Conservation (phyloP, 495 filamentous ascomycete species). For the Glarea lozoyensis region DNA sequence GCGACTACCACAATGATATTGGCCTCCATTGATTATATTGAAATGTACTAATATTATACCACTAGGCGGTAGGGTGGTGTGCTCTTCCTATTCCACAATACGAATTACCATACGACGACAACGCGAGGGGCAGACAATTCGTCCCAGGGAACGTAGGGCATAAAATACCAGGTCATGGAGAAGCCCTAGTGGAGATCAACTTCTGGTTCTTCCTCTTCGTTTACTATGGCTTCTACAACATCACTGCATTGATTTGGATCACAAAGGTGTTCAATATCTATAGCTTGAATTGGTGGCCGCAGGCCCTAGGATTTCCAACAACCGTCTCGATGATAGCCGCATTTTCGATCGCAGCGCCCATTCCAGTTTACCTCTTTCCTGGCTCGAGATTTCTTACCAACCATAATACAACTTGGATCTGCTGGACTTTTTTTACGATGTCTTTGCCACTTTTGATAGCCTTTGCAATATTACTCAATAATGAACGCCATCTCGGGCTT, state of each 20-base stretch:
- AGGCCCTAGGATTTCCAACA: conserved; percentile 45
- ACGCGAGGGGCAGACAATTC: conserved; percentile 9
- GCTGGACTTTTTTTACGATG: conserved; percentile 57
- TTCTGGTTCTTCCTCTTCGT: conserved; percentile 61
- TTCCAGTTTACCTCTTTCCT: conserved; percentile 46
- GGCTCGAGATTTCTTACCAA: conserved; percentile 36
- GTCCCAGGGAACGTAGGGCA: conserved; percentile 10
- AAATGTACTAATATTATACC: conserved; percentile 7
- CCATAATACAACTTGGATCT: conserved; percentile 55
- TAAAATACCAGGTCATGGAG: conserved; percentile 48
- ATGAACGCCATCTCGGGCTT: conserved; percentile 46
- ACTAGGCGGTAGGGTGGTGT: conserved; percentile 50
- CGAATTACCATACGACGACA: conserved; percentile 29
- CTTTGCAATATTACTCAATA: conserved; percentile 47
- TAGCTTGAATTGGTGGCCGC: conserved; percentile 56
- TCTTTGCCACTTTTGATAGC: conserved; percentile 51
- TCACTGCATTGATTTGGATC: conserved; percentile 55
- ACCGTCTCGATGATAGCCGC: conserved; percentile 47
- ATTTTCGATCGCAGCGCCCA: conserved; percentile 42
- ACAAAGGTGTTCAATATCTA: conserved; percentile 63
- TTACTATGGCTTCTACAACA: conserved; percentile 57
- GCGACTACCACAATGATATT: too few relatives aligned
- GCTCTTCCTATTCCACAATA: conserved; percentile 56
- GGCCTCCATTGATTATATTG: too few relatives aligned
- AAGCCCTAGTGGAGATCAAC: conserved; percentile 49